Percentiles rank a stretch among this genome's conserved stretches.
These are phyloP conservation scores for Tagetes erecta DNA, from an alignment of 129 eudicot genomes.

Conservation along the genomic window DNA sequence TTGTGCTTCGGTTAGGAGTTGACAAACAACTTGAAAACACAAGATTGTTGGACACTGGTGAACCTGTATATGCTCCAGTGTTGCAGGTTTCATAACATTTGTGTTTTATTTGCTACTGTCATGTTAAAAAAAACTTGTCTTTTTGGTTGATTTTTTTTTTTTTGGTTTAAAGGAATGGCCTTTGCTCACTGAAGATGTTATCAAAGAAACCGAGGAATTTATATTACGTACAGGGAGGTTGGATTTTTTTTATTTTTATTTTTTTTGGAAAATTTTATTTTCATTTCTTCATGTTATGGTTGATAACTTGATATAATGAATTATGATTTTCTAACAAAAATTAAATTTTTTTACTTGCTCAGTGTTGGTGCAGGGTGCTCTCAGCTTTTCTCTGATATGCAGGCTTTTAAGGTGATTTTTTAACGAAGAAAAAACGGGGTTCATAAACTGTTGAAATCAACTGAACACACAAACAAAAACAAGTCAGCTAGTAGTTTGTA, in stretches of 20 bases:
- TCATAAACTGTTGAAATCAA: background rate
- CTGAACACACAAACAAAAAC: background rate
- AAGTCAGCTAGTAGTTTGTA: background rate
- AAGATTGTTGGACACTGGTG: conserved; percentile 81
- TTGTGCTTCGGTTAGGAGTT: conserved; percentile 73
- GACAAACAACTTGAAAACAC: conserved; percentile 55
- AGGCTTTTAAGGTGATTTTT: conserved; percentile 85
- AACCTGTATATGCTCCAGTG: conserved; percentile 78
- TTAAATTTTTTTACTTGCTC: conserved; percentile 25
- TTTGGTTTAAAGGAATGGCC: conserved; percentile 74
- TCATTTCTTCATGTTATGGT: background rate
- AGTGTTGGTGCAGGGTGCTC: conserved; percentile 99
- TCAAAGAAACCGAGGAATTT: conserved; percentile 89
- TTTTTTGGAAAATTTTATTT: background rate
- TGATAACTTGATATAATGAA: background rate
- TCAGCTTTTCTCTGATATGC: conserved; percentile 99
- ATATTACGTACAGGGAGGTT: conserved; percentile 98
- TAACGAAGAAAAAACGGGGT: background rate
- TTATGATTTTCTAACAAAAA: conserved; percentile 10
- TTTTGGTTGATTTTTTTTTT: too few relatives aligned
- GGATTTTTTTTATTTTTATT: conserved; percentile 1
- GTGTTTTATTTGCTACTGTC: background rate
- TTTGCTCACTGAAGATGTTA: conserved; percentile 83
- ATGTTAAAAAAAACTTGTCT: background rate
- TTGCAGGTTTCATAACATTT: conserved; percentile 64